Evolutionary conservation across 371 early-diverging fungal genomes (phyloP), one percentile per base, ranked within the genome.

Genomic region (Apophysomyces trapeziformis): DNA sequence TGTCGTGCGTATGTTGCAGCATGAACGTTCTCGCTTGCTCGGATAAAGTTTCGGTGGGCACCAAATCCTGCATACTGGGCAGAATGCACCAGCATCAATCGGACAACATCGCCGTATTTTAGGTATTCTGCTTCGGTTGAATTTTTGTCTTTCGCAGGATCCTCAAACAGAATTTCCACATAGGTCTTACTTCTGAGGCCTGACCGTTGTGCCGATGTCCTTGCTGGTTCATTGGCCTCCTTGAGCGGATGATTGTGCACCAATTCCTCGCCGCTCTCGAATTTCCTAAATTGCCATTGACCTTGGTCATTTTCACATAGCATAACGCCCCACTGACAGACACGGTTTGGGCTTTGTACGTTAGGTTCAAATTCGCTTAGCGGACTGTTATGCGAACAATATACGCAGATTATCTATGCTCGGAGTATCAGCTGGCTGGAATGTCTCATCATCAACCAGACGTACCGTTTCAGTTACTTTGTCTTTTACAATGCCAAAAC

Each of bases 321-420:
- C 50, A 50, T 50, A 50, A 50, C 21, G 21, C 50, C 50, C 50
- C 50, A 50, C 21, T 50, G 50, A 21, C 50, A 50, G 21, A 21
- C 7, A 1, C 21, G 50, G 2, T 45, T 45, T 12, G 12, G 7
- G 5, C 5, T 12, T 45, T 45, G 45, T 16, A 0, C 0, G 7
- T 16, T 5, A 16, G 13, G 12, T 12, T 45, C 13, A 5, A 16
- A 12, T 45, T 16, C 45, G 12, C 16, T 45, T 12, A 16, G 5
- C 16, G 13, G 5, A 45, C 16, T 45, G 16, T 16, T 13, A 12
- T 12, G 45, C 5, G 45, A 45, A 12, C 45, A 45, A 16, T 45
- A 45, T n/a, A 45, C 16, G 45, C 45, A 45, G 12, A 45, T 12
- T 5, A 45, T 12, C 45, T 45, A 45, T 12, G 7, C 16, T 45